phyloP scores from a whole-genome alignment of 331 rosid genomes.

The Phaseolus coccineus region DNA sequence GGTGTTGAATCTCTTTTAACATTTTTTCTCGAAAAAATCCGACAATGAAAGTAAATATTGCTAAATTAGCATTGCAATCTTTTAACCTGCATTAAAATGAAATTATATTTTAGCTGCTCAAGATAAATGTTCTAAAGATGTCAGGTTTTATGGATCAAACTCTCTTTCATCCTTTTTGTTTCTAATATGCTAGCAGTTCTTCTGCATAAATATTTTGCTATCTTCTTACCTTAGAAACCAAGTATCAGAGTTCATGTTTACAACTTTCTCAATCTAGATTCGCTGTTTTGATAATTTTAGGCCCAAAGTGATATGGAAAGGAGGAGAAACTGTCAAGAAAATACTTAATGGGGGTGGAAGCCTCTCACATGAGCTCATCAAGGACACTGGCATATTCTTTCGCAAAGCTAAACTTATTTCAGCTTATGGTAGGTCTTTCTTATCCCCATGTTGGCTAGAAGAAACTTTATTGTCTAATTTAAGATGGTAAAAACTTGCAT shows the following conservation, averaged over 20 bases:
- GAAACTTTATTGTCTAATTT: neutral
- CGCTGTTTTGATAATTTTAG: constrained; percentile 45
- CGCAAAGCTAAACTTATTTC: constrained; percentile 85
- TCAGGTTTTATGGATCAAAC: neutral
- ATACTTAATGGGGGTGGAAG: constrained; percentile 93
- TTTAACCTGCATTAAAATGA: neutral
- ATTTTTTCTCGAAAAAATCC: no score
- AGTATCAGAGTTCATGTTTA: constrained; percentile 7
- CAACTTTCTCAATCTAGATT: constrained; percentile 34
- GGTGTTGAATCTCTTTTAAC: no score
- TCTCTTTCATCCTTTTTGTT: neutral
- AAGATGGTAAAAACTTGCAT: neutral
- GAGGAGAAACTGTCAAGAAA: constrained; percentile 69
- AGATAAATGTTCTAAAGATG: constrained; percentile 6
- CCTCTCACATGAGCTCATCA: constrained; percentile 67
- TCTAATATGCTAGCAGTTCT: neutral
- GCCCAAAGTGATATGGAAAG: constrained; percentile 56
- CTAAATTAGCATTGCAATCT: neutral
- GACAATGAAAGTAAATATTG: neutral
- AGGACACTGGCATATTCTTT: constrained; percentile 60
- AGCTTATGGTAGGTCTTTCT: constrained; percentile 79
- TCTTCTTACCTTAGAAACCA: constrained; percentile 22
- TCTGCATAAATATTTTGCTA: constrained; percentile 8
- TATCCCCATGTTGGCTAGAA: constrained; percentile 11
- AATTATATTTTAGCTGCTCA: neutral